phyloP scores from a whole-genome alignment of 352 stramenopile genomes.

The Pythium aquatile region DNA sequence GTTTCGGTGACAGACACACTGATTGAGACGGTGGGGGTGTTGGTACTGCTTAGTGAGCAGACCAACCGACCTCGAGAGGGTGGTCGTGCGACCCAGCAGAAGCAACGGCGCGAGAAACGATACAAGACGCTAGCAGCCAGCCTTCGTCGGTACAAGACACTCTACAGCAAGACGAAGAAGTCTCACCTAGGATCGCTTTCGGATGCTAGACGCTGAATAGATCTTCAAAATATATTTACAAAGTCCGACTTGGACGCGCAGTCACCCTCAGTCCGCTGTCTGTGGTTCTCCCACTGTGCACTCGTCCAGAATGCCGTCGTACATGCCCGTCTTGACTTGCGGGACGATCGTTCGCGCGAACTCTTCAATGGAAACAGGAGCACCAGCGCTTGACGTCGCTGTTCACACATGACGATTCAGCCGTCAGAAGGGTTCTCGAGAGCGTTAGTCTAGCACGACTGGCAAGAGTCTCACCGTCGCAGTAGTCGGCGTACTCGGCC shows the following conservation, averaged over 20 bases:
- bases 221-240: constrained; percentile 16
- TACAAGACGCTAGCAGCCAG: not conserved
- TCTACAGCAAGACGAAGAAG: not conserved
- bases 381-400: constrained; percentile 10
- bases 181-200: not conserved
- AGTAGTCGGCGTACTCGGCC: constrained; percentile 23
- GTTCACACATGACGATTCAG: not conserved
- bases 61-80: not conserved
- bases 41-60: not conserved
- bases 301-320: constrained; percentile 20
- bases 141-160: not conserved
- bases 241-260: not conserved
- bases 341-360: constrained; percentile 23
- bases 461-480: constrained; percentile 16
- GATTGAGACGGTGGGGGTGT: constrained; percentile 8
- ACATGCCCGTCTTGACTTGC: constrained; percentile 21
- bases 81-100: not conserved
- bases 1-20: not conserved
- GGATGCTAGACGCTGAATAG: not conserved
- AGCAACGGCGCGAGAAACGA: not conserved
- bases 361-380: constrained; percentile 22
- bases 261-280: not conserved
- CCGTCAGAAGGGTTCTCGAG: too few species aligned
- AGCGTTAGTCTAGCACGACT: too few species aligned
- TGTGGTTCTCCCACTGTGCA: not conserved